Evolutionary conservation across 2,329 filamentous ascomycete genomes (phyloP), one percentile per base, ranked within the genome.

Genomic region (Juglanconis oblonga): DNA sequence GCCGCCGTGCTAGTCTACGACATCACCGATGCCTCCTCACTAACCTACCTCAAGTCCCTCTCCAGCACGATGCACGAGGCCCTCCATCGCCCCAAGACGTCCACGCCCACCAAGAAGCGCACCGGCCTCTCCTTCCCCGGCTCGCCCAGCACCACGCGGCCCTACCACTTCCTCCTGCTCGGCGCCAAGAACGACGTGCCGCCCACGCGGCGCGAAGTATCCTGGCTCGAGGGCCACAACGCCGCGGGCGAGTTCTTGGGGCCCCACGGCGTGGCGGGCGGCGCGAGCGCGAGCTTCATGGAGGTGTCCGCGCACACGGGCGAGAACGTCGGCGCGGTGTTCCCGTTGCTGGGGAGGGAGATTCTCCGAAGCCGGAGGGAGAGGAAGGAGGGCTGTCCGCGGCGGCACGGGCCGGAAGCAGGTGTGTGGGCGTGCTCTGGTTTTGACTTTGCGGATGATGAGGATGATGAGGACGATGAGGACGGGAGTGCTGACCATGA

Each of bases 1-100:
- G 75, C 73, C 4, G 74, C 73, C 3, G 64, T 77, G 2, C 62
- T 75, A 1, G 64, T 75, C n/a, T 75, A 74, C 65, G 69, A 70
- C 58, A 67, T 71, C n/a, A 59, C 63, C 47, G 67, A 71, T 45
- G 49, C 61, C 5, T 56, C 64, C 13, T 72, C 72, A 0, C 67
- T 74, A 5, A 54, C 50, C 9, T 62, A 52, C 31, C 57, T 62
- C n/a, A 60, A 60, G 36, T 60, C 61, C 3, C 49, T 62, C 5
- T 52, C 53, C 11, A 53, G 45, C 17, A 32, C 54, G 4, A 54
- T 62, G 10, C 40, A 54, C 50, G 47, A 38, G 32, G 54, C 61
- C 1, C 48, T 60, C 24, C 52, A 55, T 40, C 45, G 31, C 31
- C 32, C 13, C 9, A 55, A 40, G 50, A 56, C 48, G 24, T 10